Percentiles rank a stretch among this genome's conserved stretches.
These are phyloP conservation scores for Capsicum baccatum DNA, from an alignment of 257 asterid species.

Conservation along the genomic window DNA sequence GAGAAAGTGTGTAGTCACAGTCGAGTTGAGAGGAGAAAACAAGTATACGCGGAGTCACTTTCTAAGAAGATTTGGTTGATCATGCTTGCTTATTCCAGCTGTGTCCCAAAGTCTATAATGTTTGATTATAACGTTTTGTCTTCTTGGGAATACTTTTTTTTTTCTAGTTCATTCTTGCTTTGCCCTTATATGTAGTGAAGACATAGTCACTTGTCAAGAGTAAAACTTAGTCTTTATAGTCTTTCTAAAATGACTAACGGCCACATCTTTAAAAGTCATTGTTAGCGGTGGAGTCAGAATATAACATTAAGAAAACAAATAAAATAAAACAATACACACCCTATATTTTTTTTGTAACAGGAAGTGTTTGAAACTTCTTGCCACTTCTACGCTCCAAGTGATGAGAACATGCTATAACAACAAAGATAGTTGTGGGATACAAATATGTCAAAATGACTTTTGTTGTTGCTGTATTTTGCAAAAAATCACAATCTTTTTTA, in stretches of 20 bases:
- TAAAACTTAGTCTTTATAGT: neutral
- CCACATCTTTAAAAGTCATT: neutral
- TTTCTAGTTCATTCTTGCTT: neutral
- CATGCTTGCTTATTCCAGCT: slow-evolving; percentile 1
- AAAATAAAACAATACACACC: no score
- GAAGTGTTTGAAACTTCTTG: no score
- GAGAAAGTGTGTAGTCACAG: neutral
- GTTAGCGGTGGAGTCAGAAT: neutral
- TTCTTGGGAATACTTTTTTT: neutral
- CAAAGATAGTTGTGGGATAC: no score
- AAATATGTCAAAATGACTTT: no score
- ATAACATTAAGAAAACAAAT: no score
- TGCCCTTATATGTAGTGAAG: neutral
- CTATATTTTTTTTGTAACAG: no score
- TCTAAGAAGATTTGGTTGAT: neutral
- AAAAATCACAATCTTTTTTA: no score
- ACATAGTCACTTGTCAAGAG: neutral
- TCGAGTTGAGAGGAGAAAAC: no score
- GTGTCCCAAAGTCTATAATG: neutral
- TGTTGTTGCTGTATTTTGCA: no score
- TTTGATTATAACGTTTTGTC: neutral
- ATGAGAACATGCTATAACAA: no score
- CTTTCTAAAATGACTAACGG: neutral
- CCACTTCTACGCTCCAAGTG: no score
- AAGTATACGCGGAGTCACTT: neutral